Evolutionary conservation across 2,329 filamentous ascomycete genomes (phyloP), one percentile per base, ranked within the genome.

Genomic region (Xylaria sp.): DNA sequence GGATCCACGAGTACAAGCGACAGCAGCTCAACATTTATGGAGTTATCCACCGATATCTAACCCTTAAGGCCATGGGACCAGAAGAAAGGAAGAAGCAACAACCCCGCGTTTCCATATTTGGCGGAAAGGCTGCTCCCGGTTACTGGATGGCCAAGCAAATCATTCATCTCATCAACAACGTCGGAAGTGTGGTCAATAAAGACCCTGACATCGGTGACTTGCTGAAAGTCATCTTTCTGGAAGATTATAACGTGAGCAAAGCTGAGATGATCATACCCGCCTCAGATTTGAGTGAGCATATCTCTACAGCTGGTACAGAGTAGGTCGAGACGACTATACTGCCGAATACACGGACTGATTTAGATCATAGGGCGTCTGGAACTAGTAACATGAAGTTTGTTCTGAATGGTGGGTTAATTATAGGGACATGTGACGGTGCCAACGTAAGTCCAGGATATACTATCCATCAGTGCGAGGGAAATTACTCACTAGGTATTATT

Each of bases 71-170:
- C 35, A 87, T 97, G 90, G 87, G 84, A 23, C 82, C 91, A 0
- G 91, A 93, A 71, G 90, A 97, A 75, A 87, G 89, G 68, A 94
- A 96, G 84, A 95, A 95, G 80, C 84, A 91, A 63, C 86, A 89
- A 44, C 92, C 93, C 15, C 90, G 94, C 53, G 95, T 98, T 9
- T 95, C 91, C 59, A 96, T 99, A 76, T 98, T 99, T 75, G 95
- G 95, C 74, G 95, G 95, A 71, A 99, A 99, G 80, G 95, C 95
- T 25, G 95, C 95, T 1, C 95, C 95, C 0, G 95, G 95, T 15
- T 99, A 99, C 83, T 99, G 95, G 95, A 99, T 98, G 95, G 95
- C 95, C 37, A 99, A 99, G 86, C 96, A 95, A 40, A 93, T 97
- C 68, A 99, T 99, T 71, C 94, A 98, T 75, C 85, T 99, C 59